A percentile compares a stretch with the other conserved stretches of the same genome.
These are phyloP conservation scores for Suillus subaureus DNA, from an alignment of 768 basidiomycete species.

Conservation along the genomic window DNA sequence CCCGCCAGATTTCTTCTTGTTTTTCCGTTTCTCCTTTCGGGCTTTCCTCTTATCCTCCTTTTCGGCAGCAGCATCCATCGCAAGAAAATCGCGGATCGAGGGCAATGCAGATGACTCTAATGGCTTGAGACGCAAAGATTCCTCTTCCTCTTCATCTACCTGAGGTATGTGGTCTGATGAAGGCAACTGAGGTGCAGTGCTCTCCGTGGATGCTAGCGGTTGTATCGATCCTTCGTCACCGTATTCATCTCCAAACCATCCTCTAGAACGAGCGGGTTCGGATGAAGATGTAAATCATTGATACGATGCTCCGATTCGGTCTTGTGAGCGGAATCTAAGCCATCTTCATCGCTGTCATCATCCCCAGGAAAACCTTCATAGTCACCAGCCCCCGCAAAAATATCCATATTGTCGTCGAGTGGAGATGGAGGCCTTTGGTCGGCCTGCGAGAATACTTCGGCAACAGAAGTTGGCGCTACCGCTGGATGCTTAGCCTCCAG, in stretches of 20 bases:
- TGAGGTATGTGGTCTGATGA: slow-evolving; percentile 16
- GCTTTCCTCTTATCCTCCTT: slow-evolving; percentile 69
- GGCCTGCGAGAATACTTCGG: slow-evolving; percentile 8
- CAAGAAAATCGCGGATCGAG: slow-evolving; percentile 81
- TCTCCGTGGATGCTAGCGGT: slow-evolving; percentile 3
- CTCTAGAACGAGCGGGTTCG: slow-evolving; percentile 18
- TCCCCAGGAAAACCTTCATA: slow-evolving; percentile 72
- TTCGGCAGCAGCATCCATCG: slow-evolving; percentile 69
- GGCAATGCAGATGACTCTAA: slow-evolving; percentile 80
- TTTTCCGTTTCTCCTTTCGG: slow-evolving; percentile 75
- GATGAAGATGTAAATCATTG: slow-evolving; percentile 7
- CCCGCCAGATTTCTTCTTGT: slow-evolving; percentile 32
- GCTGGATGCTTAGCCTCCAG: slow-evolving; percentile 20
- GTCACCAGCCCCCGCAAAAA: slow-evolving; percentile 84
- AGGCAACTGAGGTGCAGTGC: slow-evolving; percentile 17
- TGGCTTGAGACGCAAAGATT: slow-evolving; percentile 64
- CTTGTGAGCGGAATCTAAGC: slow-evolving; percentile 13
- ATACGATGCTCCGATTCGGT: background rate
- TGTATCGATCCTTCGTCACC: slow-evolving; percentile 20
- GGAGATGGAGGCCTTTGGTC: slow-evolving; percentile 19
- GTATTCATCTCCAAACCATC: slow-evolving; percentile 53
- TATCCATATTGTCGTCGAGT: slow-evolving; percentile 71
- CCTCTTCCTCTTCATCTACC: slow-evolving; percentile 44
- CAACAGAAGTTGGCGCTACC: slow-evolving; percentile 2
- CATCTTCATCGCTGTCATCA: slow-evolving; percentile 31